Evolutionary conservation across 2,329 filamentous ascomycete species (phyloP).

Genomic region (Tolypocladium capitatum): DNA sequence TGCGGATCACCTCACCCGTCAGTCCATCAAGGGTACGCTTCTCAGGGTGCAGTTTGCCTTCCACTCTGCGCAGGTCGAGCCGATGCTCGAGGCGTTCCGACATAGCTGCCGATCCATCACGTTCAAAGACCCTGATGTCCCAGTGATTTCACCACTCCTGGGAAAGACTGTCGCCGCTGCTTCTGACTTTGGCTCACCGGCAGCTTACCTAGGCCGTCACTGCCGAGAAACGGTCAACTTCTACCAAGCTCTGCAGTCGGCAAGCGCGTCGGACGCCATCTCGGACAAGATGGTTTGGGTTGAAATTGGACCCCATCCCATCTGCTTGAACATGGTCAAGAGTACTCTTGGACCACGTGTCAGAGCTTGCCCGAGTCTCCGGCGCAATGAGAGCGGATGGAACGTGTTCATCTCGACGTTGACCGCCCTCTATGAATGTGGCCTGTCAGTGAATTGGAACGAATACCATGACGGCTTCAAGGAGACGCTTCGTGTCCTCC

Average conservation of each 20-base stretch:
- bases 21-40: slow-evolving; percentile 14
- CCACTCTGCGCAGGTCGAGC: slow-evolving; percentile 20
- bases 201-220: slow-evolving; percentile 42
- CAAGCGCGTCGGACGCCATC: slow-evolving; percentile 32
- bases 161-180: slow-evolving; percentile 32
- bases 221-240: slow-evolving; percentile 55
- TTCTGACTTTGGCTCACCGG: slow-evolving; percentile 30
- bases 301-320: slow-evolving; percentile 54
- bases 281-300: slow-evolving; percentile 48
- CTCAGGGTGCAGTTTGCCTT: slow-evolving; percentile 21
- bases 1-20: background rate
- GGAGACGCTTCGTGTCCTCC: slow-evolving; percentile 31
- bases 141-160: slow-evolving; percentile 28
- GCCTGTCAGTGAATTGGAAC: slow-evolving; percentile 40
- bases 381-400: slow-evolving; percentile 48
- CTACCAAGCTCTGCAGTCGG: slow-evolving; percentile 37
- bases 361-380: slow-evolving; percentile 41
- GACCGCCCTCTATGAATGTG: background rate
- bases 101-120: background rate
- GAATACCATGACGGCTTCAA: slow-evolving; percentile 38
- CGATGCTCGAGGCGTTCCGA: slow-evolving; percentile 34
- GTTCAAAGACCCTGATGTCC: slow-evolving; percentile 3
- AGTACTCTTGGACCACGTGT: slow-evolving; percentile 36
- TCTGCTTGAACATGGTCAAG: slow-evolving; percentile 50
- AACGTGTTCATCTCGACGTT: slow-evolving; percentile 23